Conservation (phyloP, 192 early-diverging fungal species). For the Backusella liffmaniae region DNA sequence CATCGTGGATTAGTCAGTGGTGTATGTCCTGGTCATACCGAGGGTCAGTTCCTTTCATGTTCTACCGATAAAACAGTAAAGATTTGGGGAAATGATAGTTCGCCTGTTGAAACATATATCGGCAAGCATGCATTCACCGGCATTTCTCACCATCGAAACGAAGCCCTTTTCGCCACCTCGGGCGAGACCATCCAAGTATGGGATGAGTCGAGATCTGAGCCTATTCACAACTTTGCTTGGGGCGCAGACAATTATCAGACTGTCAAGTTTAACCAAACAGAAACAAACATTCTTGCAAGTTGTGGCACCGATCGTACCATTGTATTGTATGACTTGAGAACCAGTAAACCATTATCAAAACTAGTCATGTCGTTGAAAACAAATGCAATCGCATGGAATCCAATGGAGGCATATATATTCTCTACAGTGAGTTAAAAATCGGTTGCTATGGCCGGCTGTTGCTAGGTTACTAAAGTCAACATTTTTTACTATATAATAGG, state of each 20-base stretch:
- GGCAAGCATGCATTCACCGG: constrained; percentile 80
- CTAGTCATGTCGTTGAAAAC: constrained; percentile 75
- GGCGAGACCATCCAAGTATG: constrained; percentile 87
- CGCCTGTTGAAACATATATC: constrained; percentile 73
- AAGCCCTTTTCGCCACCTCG: constrained; percentile 87
- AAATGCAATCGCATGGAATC: constrained; percentile 99
- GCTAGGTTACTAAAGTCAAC: neutral
- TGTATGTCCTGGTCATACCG: constrained; percentile 67
- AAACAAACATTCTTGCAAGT: constrained; percentile 89
- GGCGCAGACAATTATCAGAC: constrained; percentile 93
- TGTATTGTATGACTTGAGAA: constrained; percentile 92
- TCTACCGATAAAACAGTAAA: constrained; percentile 94
- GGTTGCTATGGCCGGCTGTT: neutral
- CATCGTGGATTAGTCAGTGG: constrained; percentile 91
- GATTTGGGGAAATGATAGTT: constrained; percentile 73
- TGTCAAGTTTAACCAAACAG: constrained; percentile 96
- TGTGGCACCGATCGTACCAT: constrained; percentile 94
- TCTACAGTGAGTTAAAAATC: constrained; percentile 47
- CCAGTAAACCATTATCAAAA: constrained; percentile 84
- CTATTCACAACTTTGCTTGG: constrained; percentile 84
- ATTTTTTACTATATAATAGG: constrained; percentile 35
- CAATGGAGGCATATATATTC: constrained; percentile 98
- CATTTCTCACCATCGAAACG: constrained; percentile 87
- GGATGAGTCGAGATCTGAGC: constrained; percentile 88
- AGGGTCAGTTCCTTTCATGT: constrained; percentile 80